Evolutionary conservation across 805 yeast species (phyloP).

Genomic region (Wickerhamiella hasegawae): DNA sequence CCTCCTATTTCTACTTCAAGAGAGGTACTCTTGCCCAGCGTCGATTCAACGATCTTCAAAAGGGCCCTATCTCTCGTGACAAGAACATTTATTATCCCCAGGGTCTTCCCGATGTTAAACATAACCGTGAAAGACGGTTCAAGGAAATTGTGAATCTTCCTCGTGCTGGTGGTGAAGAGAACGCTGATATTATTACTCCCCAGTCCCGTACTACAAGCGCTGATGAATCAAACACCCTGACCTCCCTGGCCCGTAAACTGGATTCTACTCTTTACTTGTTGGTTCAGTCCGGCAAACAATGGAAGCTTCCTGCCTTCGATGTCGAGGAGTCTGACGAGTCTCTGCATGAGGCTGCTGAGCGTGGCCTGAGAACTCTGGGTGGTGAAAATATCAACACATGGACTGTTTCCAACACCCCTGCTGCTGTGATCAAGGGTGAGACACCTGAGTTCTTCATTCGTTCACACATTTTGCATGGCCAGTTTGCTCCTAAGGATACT

Average conservation of each 20-base stretch:
- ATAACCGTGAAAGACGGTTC: constrained; percentile 73
- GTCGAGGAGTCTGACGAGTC: constrained; percentile 26
- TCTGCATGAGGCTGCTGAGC: constrained; percentile 58
- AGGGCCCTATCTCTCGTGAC: constrained; percentile 53
- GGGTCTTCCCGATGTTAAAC: constrained; percentile 76
- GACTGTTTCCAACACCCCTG: constrained; percentile 85
- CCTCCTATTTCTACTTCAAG: constrained; percentile 79
- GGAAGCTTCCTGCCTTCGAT: constrained; percentile 72
- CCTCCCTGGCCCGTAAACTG: constrained; percentile 63
- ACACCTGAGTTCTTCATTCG: constrained; percentile 58
- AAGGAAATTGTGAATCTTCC: constrained; percentile 73
- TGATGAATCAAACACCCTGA: constrained; percentile 43
- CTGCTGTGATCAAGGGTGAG: constrained; percentile 33
- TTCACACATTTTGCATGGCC: constrained; percentile 79
- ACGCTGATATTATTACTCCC: constrained; percentile 47
- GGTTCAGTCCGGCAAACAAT: constrained; percentile 32
- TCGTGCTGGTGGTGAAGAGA: constrained; percentile 29
- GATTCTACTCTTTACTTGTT: constrained; percentile 67
- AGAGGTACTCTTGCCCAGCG: constrained; percentile 82
- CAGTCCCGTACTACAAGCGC: constrained; percentile 65
- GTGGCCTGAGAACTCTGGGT: constrained; percentile 54
- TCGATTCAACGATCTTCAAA: constrained; percentile 57
- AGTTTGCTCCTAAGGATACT: constrained; percentile 33
- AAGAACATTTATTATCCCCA: constrained; percentile 65
- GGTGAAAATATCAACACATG: constrained; percentile 69